Conservation (phyloP, 2,329 filamentous ascomycete genomes). For the Remersonia thermophila region DNA sequence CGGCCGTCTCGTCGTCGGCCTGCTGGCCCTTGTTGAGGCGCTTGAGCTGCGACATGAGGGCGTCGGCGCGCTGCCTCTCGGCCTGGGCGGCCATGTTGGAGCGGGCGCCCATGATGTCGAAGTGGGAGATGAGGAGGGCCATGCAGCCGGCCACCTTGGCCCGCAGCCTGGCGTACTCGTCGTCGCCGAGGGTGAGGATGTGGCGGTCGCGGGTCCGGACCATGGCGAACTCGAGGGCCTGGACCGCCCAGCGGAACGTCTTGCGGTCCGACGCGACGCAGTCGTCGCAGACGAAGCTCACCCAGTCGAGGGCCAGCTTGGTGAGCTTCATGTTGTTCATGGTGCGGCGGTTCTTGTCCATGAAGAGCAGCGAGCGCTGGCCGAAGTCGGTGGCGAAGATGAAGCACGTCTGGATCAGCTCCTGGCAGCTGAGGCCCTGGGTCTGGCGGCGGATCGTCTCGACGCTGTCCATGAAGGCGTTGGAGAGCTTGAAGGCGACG, state of each 20-base stretch:
- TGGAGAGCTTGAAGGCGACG: conserved; percentile 90
- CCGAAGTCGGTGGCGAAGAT: conserved; percentile 98
- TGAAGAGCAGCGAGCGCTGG: conserved; percentile 83
- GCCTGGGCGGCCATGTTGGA: conserved; percentile 88
- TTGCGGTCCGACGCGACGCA: conserved; percentile 88
- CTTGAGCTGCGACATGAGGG: conserved; percentile 61
- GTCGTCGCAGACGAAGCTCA: conserved; percentile 95
- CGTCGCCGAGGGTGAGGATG: conserved; percentile 78
- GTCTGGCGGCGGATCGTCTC: conserved; percentile 84
- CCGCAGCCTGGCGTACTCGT: conserved; percentile 72
- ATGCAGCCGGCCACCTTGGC: conserved; percentile 93
- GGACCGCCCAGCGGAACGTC: conserved; percentile 94
- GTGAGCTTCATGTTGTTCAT: conserved; percentile 97
- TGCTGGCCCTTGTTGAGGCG: conserved; percentile 64
- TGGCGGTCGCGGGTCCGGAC: conserved; percentile 89
- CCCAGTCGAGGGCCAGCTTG: conserved; percentile 88
- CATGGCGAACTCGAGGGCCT: conserved; percentile 93
- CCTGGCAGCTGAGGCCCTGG: conserved; percentile 73
- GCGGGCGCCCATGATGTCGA: conserved; percentile 96
- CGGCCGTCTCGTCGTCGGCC: conserved; percentile 75
- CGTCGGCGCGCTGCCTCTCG: conserved; percentile 79
- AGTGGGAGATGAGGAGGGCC: conserved; percentile 93
- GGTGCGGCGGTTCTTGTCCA: conserved; percentile 87
- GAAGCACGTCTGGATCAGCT: conserved; percentile 95
- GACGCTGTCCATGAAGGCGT: conserved; percentile 97